Evolutionary conservation across 345 rosid genomes (phyloP).

Genomic region (Populus nigra): DNA sequence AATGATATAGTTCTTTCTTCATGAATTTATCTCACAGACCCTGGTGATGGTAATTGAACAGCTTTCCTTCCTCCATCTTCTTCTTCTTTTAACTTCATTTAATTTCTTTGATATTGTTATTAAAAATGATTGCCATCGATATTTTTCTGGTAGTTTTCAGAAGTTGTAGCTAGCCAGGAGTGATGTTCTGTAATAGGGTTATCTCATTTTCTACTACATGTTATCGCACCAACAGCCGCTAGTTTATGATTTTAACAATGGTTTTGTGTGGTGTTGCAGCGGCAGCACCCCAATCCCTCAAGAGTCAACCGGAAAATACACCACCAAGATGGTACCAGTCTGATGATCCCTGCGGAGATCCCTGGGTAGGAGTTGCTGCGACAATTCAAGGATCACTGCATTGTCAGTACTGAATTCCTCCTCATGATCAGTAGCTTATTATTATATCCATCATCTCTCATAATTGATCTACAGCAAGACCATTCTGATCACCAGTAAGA

Average conservation of each 20-base stretch:
- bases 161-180: too few species aligned
- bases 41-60: slow-evolving; percentile 51
- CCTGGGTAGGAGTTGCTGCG: slow-evolving; percentile 89
- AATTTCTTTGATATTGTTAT: background rate
- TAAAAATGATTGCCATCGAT: too few species aligned
- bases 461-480: background rate
- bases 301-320: slow-evolving; percentile 62
- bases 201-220: background rate
- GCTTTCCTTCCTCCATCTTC: background rate
- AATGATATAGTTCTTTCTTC: background rate
- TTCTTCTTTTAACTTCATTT: background rate
- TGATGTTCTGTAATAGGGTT: background rate
- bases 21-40: slow-evolving; percentile 41
- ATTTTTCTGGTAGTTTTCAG: too few species aligned
- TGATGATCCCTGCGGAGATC: slow-evolving; percentile 66
- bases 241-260: background rate
- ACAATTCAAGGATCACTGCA: slow-evolving; percentile 64
- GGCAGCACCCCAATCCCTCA: slow-evolving; percentile 70
- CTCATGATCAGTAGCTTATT: background rate
- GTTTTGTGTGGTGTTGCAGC: slow-evolving; percentile 32
- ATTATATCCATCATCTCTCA: background rate
- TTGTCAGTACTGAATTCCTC: slow-evolving; percentile 44
- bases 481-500: background rate
- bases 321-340: slow-evolving; percentile 74
- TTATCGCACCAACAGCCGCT: background rate